Percentiles rank a stretch among this genome's conserved stretches.
Conservation (phyloP, 495 filamentous ascomycete species). For the Tetracladium marchalianum region DNA sequence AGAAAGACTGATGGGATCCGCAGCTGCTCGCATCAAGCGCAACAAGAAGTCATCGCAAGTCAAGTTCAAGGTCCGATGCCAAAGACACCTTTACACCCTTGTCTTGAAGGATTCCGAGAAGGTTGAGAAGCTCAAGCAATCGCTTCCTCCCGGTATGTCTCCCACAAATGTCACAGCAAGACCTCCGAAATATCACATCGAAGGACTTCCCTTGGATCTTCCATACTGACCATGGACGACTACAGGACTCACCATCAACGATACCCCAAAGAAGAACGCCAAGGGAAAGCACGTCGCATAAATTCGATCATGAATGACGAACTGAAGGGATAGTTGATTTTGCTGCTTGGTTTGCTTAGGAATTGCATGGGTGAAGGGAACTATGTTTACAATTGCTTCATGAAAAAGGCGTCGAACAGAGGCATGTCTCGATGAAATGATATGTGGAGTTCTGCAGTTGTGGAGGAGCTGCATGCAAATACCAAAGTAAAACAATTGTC, state of each 20-base stretch:
- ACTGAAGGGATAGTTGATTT: too few species aligned
- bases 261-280: slow-evolving; percentile 67
- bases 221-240: not conserved
- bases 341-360: too few species aligned
- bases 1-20: slow-evolving; percentile 25
- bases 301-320: not conserved
- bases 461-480: slow-evolving; percentile 7
- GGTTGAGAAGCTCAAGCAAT: slow-evolving; percentile 99
- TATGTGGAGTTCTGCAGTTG: slow-evolving; percentile 7
- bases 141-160: slow-evolving; percentile 81
- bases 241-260: slow-evolving; percentile 63
- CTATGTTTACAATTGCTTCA: not conserved
- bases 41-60: slow-evolving; percentile 75
- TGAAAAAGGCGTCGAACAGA: slow-evolving; percentile 22
- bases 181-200: not conserved
- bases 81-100: slow-evolving; percentile 89
- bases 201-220: not conserved
- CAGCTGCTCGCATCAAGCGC: slow-evolving; percentile 97
- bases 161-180: not conserved
- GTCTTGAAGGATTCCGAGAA: slow-evolving; percentile 96
- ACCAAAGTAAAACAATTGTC: slow-evolving; percentile 7
- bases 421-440: slow-evolving; percentile 1
- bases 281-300: slow-evolving; percentile 27
- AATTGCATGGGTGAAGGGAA: too few species aligned
- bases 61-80: slow-evolving; percentile 99